Percentiles rank a stretch among this genome's conserved stretches.
Evolutionary conservation across 2,329 filamentous ascomycete species (phyloP).

Genomic region (Didymella glomerata): DNA sequence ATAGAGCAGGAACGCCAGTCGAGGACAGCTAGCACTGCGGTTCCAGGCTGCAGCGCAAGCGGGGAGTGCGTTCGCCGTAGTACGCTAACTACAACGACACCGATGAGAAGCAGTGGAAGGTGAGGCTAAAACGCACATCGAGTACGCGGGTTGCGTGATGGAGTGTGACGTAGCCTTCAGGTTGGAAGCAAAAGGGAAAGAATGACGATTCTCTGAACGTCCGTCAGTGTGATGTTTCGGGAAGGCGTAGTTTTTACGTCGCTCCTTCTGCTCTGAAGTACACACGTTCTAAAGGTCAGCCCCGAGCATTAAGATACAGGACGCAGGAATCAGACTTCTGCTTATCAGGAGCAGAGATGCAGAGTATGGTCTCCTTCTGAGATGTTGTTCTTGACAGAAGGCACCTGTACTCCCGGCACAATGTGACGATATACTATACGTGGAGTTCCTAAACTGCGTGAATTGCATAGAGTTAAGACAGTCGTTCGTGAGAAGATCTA

Average conservation of each 20-base stretch:
- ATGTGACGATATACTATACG: not conserved
- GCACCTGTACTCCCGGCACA: not conserved
- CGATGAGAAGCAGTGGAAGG: not conserved
- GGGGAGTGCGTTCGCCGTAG: no score
- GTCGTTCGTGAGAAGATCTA: not conserved
- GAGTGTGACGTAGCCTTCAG: not conserved
- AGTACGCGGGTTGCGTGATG: not conserved
- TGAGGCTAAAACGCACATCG: not conserved
- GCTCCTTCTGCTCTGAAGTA: not conserved
- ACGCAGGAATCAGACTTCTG: not conserved
- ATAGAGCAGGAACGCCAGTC: slow-evolving; percentile 1
- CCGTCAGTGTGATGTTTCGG: not conserved
- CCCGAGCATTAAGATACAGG: not conserved
- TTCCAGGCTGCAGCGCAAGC: slow-evolving; percentile 5
- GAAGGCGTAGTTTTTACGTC: not conserved
- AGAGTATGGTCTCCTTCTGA: not conserved
- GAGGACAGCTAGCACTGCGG: not conserved
- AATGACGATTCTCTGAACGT: not conserved
- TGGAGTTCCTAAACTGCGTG: not conserved
- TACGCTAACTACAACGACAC: not conserved
- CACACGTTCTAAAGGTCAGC: not conserved
- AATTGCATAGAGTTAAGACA: no score
- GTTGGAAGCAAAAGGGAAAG: not conserved
- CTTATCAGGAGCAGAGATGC: not conserved
- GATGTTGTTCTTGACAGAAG: not conserved